phyloP scores from a whole-genome alignment of 805 yeast genomes.

The Henningerozyma blattae region DNA sequence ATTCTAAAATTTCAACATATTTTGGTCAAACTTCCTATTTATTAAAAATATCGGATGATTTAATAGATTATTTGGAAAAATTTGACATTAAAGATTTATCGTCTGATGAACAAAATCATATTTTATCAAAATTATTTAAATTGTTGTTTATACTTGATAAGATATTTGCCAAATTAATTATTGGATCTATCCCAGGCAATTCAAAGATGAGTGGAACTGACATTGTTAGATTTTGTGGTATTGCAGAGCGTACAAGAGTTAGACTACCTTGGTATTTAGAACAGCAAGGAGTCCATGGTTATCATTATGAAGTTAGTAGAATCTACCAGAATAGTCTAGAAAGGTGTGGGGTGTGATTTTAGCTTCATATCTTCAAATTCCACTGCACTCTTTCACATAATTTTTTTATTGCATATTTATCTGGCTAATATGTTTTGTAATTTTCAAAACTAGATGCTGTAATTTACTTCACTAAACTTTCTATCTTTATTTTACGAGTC shows the following conservation, averaged over 20 bases:
- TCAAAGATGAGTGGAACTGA: conserved; percentile 36
- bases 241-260: conserved; percentile 40
- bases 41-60: conserved; percentile 51
- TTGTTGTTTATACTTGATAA: conserved; percentile 30
- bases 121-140: conserved; percentile 27
- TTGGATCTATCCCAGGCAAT: conserved; percentile 25
- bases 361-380: too few relatives aligned
- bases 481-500: too few relatives aligned
- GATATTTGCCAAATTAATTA: conserved; percentile 29
- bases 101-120: conserved; percentile 13
- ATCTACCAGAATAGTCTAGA: conserved; percentile 34
- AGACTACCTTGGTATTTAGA: conserved; percentile 28
- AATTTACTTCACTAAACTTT: too few relatives aligned
- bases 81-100: conserved; percentile 19
- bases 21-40: conserved; percentile 56
- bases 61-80: conserved; percentile 47
- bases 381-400: too few relatives aligned
- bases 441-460: too few relatives aligned
- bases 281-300: conserved; percentile 27
- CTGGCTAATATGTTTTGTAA: too few relatives aligned
- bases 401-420: too few relatives aligned
- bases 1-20: conserved; percentile 13
- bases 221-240: conserved; percentile 37
- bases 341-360: conserved; percentile 11
- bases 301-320: conserved; percentile 32